Conservation (phyloP, 441 rosid genomes). For the Erodium texanum region DNA sequence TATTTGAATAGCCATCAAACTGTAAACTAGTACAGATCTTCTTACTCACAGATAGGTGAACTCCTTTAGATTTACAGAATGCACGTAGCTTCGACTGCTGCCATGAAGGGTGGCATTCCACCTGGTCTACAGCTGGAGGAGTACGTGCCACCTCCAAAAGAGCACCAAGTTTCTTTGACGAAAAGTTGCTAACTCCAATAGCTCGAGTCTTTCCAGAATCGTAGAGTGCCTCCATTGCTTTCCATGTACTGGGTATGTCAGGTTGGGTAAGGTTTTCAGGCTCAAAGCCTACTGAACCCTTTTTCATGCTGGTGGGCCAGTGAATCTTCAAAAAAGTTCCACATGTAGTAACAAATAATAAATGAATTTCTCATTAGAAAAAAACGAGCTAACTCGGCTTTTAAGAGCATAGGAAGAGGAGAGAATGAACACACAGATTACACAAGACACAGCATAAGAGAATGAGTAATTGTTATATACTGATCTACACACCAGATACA, state of each 20-base stretch:
- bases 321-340: constrained; percentile 43
- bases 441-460: not conserved
- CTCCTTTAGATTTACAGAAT: not conserved
- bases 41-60: not conserved
- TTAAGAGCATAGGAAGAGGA: not conserved
- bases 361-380: not conserved
- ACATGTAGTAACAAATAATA: constrained; percentile 4
- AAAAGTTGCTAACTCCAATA: constrained; percentile 76
- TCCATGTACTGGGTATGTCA: constrained; percentile 67
- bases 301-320: constrained; percentile 60
- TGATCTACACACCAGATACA: constrained; percentile 43
- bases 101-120: not conserved
- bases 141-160: constrained; percentile 50
- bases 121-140: constrained; percentile 68
- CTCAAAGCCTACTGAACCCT: constrained; percentile 37
- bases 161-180: constrained; percentile 54
- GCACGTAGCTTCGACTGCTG: not conserved
- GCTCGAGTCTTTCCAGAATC: constrained; percentile 66
- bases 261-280: constrained; percentile 42
- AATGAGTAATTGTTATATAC: not conserved
- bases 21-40: too few relatives aligned
- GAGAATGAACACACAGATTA: not conserved
- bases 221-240: constrained; percentile 63
- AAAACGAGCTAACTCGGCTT: not conserved
- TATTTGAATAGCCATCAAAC: too few relatives aligned